A percentile compares a stretch with the other conserved stretches of the same genome.
Evolutionary conservation across 768 basidiomycete genomes (phyloP).

Genomic region (Xerocomus brunneocitrinus): DNA sequence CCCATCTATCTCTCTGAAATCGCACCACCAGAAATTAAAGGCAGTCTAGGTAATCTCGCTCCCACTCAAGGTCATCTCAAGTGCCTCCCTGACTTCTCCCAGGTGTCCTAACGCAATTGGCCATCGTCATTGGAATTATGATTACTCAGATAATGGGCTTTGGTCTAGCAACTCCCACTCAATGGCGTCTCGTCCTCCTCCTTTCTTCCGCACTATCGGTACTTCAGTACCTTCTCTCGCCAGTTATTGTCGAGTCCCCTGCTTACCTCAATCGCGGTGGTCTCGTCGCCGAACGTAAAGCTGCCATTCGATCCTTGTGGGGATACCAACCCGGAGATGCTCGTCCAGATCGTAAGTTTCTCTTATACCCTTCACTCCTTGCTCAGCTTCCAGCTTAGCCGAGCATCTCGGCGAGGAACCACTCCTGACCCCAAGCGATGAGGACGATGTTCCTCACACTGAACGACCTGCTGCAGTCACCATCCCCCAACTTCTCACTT

Average conservation of each 20-base stretch:
- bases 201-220: constrained; percentile 54
- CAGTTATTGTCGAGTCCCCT: constrained; percentile 65
- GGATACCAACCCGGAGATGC: constrained; percentile 30
- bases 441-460: constrained; percentile 12
- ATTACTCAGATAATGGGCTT: constrained; percentile 78
- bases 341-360: constrained; percentile 23
- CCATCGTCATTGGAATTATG: constrained; percentile 83
- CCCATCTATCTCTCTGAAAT: constrained; percentile 87
- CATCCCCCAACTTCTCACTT: constrained; percentile 47
- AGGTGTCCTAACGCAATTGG: constrained; percentile 81
- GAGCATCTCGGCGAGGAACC: constrained; percentile 27
- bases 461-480: constrained; percentile 38
- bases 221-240: constrained; percentile 52
- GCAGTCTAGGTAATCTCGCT: constrained; percentile 55
- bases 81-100: neutral
- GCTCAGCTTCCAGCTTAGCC: constrained; percentile 14
- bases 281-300: constrained; percentile 45
- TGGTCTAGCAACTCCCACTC: constrained; percentile 55
- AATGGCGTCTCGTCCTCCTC: constrained; percentile 70
- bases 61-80: neutral
- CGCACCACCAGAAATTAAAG: constrained; percentile 70
- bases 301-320: constrained; percentile 52
- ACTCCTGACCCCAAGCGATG: constrained; percentile 19
- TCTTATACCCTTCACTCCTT: neutral
- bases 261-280: constrained; percentile 55